Evolutionary conservation across 148 eudicot species (phyloP), one percentile per base, ranked within the genome.

Genomic region (Hydrangea macrophylla): DNA sequence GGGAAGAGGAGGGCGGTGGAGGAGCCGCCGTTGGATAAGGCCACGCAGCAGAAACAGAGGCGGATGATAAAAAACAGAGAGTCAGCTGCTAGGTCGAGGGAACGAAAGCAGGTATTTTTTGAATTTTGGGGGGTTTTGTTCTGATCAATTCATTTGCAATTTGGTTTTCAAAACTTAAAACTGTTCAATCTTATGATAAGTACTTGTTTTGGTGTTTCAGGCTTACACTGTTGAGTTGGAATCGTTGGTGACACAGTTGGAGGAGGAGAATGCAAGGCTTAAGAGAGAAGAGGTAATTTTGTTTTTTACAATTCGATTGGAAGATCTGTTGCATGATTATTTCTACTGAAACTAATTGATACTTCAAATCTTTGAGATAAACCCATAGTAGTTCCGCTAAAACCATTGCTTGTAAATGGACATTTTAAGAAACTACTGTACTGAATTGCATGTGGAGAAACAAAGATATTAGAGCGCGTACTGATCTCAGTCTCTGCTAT

Each of bases 11-110:
- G 71, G 67, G 73, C 73, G 31, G 80, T 73, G 54, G 79, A 73
- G 72, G 85, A 82, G 39, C 67, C 48, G 62, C 64, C 71, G 32
- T 48, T 81, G 68, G 90, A 86, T 61, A 86, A 75, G 75, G 90
- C 83, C 17, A 77, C 87, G 1, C 85, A 86, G 75, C 87, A 83
- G 79, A 86, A 77, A 59, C 87, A 81, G 84, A 74, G 85, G 57
- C 51, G 90, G 55, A 86, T 86, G 90, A 86, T 86, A 60, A 86
- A 83, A 68, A 86, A 86, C 60, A 81, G 90, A 69, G 90, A 83
- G 70, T 86, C 90, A 18, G 90, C 88, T 24, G 90, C 90, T 5
- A 75, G 90, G 70, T 86, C 90, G 0, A 69, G 90, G 55, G 90
- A 83, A 72, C 75, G 87, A 13, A 86, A 86, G 75, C 87, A 86